Percentiles rank a stretch among this genome's conserved stretches.
phyloP scores from a whole-genome alignment of 2,329 filamentous ascomycete species.

The Neurospora sp. region DNA sequence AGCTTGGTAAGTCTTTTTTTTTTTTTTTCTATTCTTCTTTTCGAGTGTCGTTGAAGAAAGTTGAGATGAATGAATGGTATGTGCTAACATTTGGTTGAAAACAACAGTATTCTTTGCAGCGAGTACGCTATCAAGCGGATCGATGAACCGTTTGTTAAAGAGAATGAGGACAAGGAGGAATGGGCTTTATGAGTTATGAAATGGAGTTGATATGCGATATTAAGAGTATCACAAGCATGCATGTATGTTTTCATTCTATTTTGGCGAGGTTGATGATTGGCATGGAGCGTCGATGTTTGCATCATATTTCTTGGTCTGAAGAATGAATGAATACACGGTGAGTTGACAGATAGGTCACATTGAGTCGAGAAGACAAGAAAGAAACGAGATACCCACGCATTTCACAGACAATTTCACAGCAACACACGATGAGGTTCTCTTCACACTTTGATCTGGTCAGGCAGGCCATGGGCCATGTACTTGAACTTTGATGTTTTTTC shows the following conservation, averaged over 20 bases:
- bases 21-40: constrained; percentile 1
- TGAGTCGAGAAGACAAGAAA: background rate
- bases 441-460: too few species aligned
- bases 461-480: background rate
- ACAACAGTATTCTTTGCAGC: constrained; percentile 73
- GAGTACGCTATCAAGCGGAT: constrained; percentile 92
- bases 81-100: background rate
- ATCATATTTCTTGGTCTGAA: background rate
- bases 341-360: background rate
- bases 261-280: background rate
- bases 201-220: background rate
- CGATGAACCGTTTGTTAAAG: constrained; percentile 80
- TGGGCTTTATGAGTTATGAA: constrained; percentile 49
- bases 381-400: background rate
- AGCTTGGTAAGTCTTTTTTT: constrained; percentile 56
- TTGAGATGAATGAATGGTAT: background rate
- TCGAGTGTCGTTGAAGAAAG: background rate
- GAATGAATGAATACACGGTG: background rate
- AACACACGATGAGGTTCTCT: too few species aligned
- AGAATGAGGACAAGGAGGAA: constrained; percentile 64
- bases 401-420: background rate
- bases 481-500: background rate
- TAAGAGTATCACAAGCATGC: background rate
- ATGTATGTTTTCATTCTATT: background rate
- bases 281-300: background rate